phyloP scores from a whole-genome alignment of 2,329 filamentous ascomycete genomes.

The Cladosporium sp. region DNA sequence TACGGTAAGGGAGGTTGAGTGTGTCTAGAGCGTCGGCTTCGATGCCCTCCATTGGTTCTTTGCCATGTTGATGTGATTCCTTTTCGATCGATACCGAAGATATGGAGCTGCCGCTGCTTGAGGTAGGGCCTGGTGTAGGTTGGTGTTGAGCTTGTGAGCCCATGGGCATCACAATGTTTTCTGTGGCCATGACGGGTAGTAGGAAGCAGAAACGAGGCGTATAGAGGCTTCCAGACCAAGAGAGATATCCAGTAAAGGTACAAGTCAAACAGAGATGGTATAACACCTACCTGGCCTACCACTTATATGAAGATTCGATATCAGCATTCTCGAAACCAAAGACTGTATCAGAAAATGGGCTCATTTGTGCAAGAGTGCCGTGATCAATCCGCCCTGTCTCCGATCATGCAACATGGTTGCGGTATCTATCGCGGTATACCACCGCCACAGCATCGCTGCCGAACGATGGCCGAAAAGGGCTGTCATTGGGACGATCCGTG shows the following conservation, averaged over 20 bases:
- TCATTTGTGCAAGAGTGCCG: neutral
- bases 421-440: neutral
- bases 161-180: constrained; percentile 2
- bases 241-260: neutral
- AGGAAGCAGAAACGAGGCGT: no score
- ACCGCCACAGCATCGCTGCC: neutral
- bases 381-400: constrained; percentile 8
- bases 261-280: neutral
- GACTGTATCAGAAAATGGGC: neutral
- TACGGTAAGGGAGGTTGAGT: constrained; percentile 31
- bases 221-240: neutral
- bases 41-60: constrained; percentile 1
- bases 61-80: neutral
- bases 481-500: constrained; percentile 2
- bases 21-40: constrained; percentile 18
- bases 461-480: constrained; percentile 2
- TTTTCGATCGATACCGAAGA: constrained; percentile 12
- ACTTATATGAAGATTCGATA: neutral
- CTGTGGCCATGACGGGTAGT: constrained; percentile 14
- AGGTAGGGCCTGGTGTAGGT: constrained; percentile 1
- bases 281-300: neutral
- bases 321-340: neutral
- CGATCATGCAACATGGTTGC: neutral
- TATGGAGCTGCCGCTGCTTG: constrained; percentile 1
- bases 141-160: neutral